These are phyloP conservation scores for Bacidia gigantensis DNA, from an alignment of 495 filamentous ascomycete genomes.

Conservation along the genomic window DNA sequence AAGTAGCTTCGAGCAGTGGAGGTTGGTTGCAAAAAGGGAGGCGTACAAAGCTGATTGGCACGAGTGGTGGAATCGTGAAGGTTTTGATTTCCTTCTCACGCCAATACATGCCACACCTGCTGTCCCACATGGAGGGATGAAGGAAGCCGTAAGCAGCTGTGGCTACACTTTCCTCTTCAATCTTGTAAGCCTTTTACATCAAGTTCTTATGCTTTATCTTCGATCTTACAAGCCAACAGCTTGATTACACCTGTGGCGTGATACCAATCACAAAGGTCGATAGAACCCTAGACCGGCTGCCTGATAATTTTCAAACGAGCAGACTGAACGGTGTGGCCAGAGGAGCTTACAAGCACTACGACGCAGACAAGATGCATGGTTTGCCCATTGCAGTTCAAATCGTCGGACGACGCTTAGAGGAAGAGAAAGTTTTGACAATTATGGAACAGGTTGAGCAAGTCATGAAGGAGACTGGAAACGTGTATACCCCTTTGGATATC, in stretches of 20 bases:
- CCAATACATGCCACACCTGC: constrained; percentile 87
- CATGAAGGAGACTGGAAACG: constrained; percentile 45
- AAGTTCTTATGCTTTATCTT: neutral
- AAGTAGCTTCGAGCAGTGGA: constrained; percentile 65
- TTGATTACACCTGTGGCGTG: constrained; percentile 80
- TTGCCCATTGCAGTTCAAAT: constrained; percentile 80
- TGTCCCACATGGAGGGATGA: constrained; percentile 77
- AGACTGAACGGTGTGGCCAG: constrained; percentile 61
- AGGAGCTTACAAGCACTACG: constrained; percentile 80
- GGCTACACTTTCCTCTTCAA: constrained; percentile 97
- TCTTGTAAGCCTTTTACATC: constrained; percentile 36
- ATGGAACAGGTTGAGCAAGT: constrained; percentile 70
- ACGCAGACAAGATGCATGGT: constrained; percentile 70
- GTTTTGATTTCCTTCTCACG: constrained; percentile 64
- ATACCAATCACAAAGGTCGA: constrained; percentile 82
- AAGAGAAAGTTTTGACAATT: constrained; percentile 80
- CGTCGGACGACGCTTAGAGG: constrained; percentile 69
- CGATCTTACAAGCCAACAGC: constrained; percentile 21
- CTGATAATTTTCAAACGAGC: constrained; percentile 40
- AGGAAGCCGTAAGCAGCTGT: constrained; percentile 71
- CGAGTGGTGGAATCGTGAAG: constrained; percentile 63
- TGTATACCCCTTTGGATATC: constrained; percentile 53
- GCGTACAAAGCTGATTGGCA: constrained; percentile 63
- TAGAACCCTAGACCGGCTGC: constrained; percentile 48
- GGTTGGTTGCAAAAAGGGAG: constrained; percentile 63